phyloP scores from a whole-genome alignment of 2,329 filamentous ascomycete genomes.

The Phaeoacremonium minimum region DNA sequence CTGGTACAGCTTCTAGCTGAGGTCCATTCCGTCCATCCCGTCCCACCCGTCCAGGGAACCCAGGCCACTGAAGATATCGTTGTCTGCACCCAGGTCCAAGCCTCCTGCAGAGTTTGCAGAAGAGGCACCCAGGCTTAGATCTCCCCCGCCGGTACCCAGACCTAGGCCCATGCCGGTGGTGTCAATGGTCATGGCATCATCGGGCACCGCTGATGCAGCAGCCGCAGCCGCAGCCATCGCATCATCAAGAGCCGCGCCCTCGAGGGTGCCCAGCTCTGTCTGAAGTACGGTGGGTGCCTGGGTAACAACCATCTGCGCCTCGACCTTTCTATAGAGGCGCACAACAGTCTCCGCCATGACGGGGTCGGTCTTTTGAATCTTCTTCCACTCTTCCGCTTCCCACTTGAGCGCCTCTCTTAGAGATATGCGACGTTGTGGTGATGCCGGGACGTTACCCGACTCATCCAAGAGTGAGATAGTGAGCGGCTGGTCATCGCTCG shows the following conservation, averaged over 20 bases:
- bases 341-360: slow-evolving; percentile 57
- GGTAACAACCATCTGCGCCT: slow-evolving; percentile 52
- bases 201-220: slow-evolving; percentile 24
- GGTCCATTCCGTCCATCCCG: slow-evolving; percentile 23
- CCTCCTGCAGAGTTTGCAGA: slow-evolving; percentile 30
- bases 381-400: slow-evolving; percentile 54
- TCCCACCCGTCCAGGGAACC: slow-evolving; percentile 26
- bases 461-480: slow-evolving; percentile 26
- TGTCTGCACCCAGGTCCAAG: slow-evolving; percentile 28
- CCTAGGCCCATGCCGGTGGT: slow-evolving; percentile 41
- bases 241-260: slow-evolving; percentile 26
- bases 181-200: slow-evolving; percentile 34
- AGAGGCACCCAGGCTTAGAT: slow-evolving; percentile 29
- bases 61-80: slow-evolving; percentile 39
- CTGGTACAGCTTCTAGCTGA: slow-evolving; percentile 10
- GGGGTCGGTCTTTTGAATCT: slow-evolving; percentile 51
- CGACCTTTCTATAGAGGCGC: slow-evolving; percentile 59
- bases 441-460: slow-evolving; percentile 26
- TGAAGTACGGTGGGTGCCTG: not conserved
- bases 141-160: slow-evolving; percentile 29
- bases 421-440: slow-evolving; percentile 44
- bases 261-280: slow-evolving; percentile 4
- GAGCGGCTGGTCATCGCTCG: slow-evolving; percentile 38
- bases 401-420: slow-evolving; percentile 56
- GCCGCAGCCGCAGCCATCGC: slow-evolving; percentile 36